phyloP scores from a whole-genome alignment of 2,329 filamentous ascomycete species.

The Diplodia sapinea region DNA sequence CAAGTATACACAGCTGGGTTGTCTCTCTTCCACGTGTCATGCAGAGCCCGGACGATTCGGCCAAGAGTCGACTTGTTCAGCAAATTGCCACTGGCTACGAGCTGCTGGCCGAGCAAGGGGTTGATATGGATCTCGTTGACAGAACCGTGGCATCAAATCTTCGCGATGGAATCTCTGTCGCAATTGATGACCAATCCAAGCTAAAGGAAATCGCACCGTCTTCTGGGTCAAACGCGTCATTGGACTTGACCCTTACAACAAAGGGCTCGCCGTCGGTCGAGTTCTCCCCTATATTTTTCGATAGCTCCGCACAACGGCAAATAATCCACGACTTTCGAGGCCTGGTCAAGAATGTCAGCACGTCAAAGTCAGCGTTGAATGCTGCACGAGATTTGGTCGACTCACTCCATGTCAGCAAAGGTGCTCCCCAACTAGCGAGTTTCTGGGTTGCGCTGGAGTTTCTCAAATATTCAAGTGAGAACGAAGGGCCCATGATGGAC shows the following conservation, averaged over 20 bases:
- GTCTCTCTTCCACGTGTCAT: slow-evolving; percentile 80
- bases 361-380: slow-evolving; percentile 50
- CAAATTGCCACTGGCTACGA: slow-evolving; percentile 78
- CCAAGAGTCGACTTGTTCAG: slow-evolving; percentile 72
- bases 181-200: slow-evolving; percentile 45
- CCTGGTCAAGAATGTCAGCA: slow-evolving; percentile 62
- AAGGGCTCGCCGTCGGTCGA: slow-evolving; percentile 34
- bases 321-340: slow-evolving; percentile 67
- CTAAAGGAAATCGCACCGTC: slow-evolving; percentile 15
- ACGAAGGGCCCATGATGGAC: slow-evolving; percentile 65
- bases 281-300: slow-evolving; percentile 65
- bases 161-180: slow-evolving; percentile 71
- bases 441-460: slow-evolving; percentile 83
- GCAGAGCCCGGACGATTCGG: slow-evolving; percentile 80
- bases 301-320: slow-evolving; percentile 68
- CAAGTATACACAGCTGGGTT: slow-evolving; percentile 79
- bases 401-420: slow-evolving; percentile 63
- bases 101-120: slow-evolving; percentile 66
- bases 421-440: slow-evolving; percentile 68
- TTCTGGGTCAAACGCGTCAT: background rate
- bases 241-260: slow-evolving; percentile 14
- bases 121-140: slow-evolving; percentile 70
- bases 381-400: slow-evolving; percentile 71
- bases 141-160: slow-evolving; percentile 71
- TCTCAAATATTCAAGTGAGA: slow-evolving; percentile 62